These are phyloP conservation scores for Anisogramma anomala DNA, from an alignment of 2,329 filamentous ascomycete genomes.

Conservation along the genomic window DNA sequence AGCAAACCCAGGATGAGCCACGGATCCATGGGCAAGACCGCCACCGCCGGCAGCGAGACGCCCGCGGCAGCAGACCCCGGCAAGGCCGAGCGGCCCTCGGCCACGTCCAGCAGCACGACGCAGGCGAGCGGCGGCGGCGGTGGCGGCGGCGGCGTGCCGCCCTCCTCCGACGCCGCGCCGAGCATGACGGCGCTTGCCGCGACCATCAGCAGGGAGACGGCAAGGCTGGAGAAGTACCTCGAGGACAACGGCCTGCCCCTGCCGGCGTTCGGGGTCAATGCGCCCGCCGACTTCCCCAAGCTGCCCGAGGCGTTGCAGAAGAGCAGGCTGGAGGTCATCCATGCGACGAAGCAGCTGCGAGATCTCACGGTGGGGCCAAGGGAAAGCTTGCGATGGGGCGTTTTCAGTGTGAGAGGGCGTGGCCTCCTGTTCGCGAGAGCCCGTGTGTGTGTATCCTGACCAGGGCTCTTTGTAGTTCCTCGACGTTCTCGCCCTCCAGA, in stretches of 20 bases:
- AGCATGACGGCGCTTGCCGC: conserved; percentile 34
- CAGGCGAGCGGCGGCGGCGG: not conserved
- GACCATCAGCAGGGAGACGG: conserved; percentile 36
- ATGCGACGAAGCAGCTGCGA: conserved; percentile 36
- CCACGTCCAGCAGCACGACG: not conserved
- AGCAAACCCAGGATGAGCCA: conserved; percentile 15
- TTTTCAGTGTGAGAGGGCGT: conserved; percentile 36
- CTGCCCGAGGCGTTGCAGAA: conserved; percentile 34
- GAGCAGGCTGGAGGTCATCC: conserved; percentile 35
- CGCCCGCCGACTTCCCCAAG: conserved; percentile 34
- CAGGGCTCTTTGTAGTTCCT: conserved; percentile 28
- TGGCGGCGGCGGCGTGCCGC: not conserved
- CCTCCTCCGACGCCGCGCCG: conserved; percentile 18
- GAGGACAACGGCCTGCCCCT: conserved; percentile 29
- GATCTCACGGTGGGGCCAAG: conserved; percentile 37
- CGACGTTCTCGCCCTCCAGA: conserved; percentile 37
- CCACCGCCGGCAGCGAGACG: not conserved
- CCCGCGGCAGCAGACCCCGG: not conserved
- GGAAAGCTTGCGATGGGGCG: conserved; percentile 39
- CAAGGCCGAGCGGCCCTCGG: not conserved
- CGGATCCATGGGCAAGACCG: not conserved
- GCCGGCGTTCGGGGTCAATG: conserved; percentile 34
- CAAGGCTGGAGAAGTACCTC: conserved; percentile 37
- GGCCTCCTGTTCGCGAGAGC: no score
- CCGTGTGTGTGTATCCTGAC: no score